Percentiles rank a stretch among this genome's conserved stretches.
Conservation (phyloP, 148 eudicot species). For the Pharnaceum exiguum region DNA sequence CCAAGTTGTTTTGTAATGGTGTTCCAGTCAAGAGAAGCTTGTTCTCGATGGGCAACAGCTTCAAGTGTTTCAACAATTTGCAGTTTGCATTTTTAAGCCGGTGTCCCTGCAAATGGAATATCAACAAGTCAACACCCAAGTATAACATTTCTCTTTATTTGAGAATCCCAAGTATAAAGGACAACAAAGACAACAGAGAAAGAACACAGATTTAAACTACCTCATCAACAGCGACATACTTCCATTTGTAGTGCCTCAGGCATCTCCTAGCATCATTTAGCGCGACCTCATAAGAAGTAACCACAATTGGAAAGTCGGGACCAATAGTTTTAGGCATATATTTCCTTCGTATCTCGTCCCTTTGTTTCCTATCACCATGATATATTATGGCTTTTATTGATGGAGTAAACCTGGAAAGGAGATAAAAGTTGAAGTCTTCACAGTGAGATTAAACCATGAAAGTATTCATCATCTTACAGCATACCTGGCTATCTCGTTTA, state of each 20-base stretch:
- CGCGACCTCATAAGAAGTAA: slow-evolving; percentile 94
- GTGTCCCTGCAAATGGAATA: slow-evolving; percentile 60
- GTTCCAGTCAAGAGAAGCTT: slow-evolving; percentile 95
- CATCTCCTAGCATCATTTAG: slow-evolving; percentile 52
- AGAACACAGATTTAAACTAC: slow-evolving; percentile 20
- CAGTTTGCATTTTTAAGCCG: slow-evolving; percentile 90
- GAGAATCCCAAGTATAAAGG: not conserved
- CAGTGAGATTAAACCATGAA: not conserved
- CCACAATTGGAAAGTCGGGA: slow-evolving; percentile 72
- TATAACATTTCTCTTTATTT: not conserved
- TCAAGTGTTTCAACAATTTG: slow-evolving; percentile 66
- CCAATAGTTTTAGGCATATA: slow-evolving; percentile 79
- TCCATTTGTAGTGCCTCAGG: slow-evolving; percentile 86
- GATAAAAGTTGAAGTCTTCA: not conserved
- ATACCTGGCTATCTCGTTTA: slow-evolving; percentile 76
- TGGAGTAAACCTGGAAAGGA: slow-evolving; percentile 67
- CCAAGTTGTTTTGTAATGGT: slow-evolving; percentile 96
- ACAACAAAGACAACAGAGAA: not conserved
- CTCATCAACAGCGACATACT: slow-evolving; percentile 96
- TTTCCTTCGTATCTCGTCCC: slow-evolving; percentile 57
- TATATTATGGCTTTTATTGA: slow-evolving; percentile 73
- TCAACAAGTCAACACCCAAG: slow-evolving; percentile 2
- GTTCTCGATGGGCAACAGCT: slow-evolving; percentile 63
- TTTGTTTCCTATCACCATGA: slow-evolving; percentile 64
- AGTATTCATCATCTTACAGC: not conserved